Evolutionary conservation across 2,329 filamentous ascomycete species (phyloP), one percentile per base, ranked within the genome.

Genomic region (Aspergillus vadensis): DNA sequence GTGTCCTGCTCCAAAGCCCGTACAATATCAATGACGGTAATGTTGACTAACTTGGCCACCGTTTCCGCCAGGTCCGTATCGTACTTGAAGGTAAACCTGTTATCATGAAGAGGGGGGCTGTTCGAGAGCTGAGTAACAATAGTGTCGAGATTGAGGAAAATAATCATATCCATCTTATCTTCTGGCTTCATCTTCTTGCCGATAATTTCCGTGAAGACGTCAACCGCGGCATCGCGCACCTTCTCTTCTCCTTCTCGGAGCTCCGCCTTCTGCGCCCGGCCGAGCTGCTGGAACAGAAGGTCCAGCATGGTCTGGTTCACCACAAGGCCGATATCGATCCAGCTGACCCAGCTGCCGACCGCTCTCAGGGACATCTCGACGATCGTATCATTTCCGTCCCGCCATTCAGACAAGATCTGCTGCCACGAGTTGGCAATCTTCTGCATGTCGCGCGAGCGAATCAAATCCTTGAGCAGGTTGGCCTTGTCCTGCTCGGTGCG

Each of bases 261-360:
- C 69, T 83, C 77, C 65, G 83, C 72, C 74, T 87, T 84, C 72
- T 85, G 76, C 77, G 87, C 82, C 76, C 89, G 90, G n/a, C 91
- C 91, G 58, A 96, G 89, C 65, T 98, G 86, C 66, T 95, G 90
- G 70, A 97, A 89, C 61, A 99, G 83, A 52, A 92, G 85, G 72
- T 85, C 88, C 70, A 98, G 86, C 85, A 97, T 95, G 57, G 89
- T 86, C 73, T 93, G 87, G 76, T 96, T 96, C 69, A 99, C 91
- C 48, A 99, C 88, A 59, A 99, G 82, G 54, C 90, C 91, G 69
- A 99, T 98, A 73, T 98, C 95, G 71, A 96, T 96, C 95, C 95
- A 99, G 83, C 92, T 96, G 62, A 97, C 92, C 94, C 95, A 99
- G 75, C 94, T 95, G 39, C 92, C 92, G 66, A 99, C 87, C n/a